These are phyloP conservation scores for Termitomyces bulborhizus DNA, from an alignment of 768 basidiomycete genomes.

Conservation along the genomic window DNA sequence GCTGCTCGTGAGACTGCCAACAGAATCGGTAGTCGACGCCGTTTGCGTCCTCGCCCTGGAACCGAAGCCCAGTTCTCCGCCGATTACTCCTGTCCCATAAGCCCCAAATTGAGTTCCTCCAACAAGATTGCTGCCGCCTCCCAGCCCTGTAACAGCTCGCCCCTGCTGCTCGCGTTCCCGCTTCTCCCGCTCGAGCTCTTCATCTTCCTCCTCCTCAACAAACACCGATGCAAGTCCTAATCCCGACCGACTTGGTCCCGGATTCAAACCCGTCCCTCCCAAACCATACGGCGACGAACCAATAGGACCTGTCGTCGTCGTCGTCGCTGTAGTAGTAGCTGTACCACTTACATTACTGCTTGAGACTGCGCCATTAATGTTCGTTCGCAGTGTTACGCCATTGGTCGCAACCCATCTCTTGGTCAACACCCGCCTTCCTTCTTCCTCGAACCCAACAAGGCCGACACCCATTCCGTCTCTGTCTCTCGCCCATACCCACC, in stretches of 20 bases:
- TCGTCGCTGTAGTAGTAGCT: not conserved
- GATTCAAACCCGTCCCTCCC: slow-evolving; percentile 20
- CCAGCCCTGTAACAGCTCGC: slow-evolving; percentile 19
- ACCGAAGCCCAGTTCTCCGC: slow-evolving; percentile 25
- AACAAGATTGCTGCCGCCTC: slow-evolving; percentile 18
- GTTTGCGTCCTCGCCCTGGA: slow-evolving; percentile 52
- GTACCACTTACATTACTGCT: slow-evolving; percentile 7
- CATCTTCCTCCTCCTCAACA: slow-evolving; percentile 77
- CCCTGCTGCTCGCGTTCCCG: slow-evolving; percentile 14
- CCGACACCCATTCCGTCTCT: slow-evolving; percentile 45
- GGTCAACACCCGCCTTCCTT: slow-evolving; percentile 61
- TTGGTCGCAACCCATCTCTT: slow-evolving; percentile 71
- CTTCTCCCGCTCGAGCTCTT: slow-evolving; percentile 52
- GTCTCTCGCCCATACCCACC: slow-evolving; percentile 74
- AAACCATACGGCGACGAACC: slow-evolving; percentile 41
- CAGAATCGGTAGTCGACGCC: slow-evolving; percentile 32
- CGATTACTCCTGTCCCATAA: slow-evolving; percentile 30
- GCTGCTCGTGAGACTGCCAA: slow-evolving; percentile 22
- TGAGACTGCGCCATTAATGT: slow-evolving; percentile 37
- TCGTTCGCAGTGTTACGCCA: slow-evolving; percentile 54
- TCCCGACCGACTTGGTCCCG: slow-evolving; percentile 24
- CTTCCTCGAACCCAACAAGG: slow-evolving; percentile 69
- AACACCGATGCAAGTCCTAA: slow-evolving; percentile 44
- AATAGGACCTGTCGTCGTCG: not conserved
- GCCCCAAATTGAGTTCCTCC: slow-evolving; percentile 18